phyloP scores from a whole-genome alignment of 2,329 filamentous ascomycete genomes.

The Claviceps cyperi region DNA sequence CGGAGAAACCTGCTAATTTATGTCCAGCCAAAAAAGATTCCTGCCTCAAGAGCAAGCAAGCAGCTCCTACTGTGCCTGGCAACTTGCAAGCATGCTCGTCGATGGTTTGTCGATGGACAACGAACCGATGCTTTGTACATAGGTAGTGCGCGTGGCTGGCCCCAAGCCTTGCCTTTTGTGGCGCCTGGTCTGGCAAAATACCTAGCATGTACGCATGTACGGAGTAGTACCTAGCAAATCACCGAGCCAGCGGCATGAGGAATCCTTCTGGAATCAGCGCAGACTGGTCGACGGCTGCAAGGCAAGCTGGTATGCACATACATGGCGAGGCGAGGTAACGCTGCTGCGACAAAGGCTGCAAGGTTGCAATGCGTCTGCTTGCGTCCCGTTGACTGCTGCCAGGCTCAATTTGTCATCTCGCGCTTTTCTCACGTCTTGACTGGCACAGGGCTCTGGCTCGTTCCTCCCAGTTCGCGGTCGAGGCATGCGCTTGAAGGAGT shows the following conservation, averaged over 20 bases:
- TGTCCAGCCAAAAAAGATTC: not conserved
- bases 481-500: not conserved
- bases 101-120: too few relatives aligned
- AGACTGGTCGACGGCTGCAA: not conserved
- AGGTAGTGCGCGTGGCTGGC: too few relatives aligned
- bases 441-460: not conserved
- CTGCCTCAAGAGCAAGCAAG: not conserved
- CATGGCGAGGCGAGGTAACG: not conserved
- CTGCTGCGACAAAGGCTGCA: not conserved
- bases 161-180: slow-evolving; percentile 3
- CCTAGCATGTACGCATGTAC: too few relatives aligned
- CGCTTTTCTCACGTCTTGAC: not conserved
- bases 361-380: too few relatives aligned
- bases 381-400: not conserved
- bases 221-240: slow-evolving; percentile 4
- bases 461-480: not conserved
- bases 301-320: not conserved
- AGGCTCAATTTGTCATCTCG: not conserved
- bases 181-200: not conserved
- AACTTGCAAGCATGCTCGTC: too few relatives aligned
- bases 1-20: not conserved
- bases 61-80: not conserved
- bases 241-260: not conserved
- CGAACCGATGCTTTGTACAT: not conserved
- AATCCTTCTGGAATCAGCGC: slow-evolving; percentile 7